Base-by-base conservation (phyloP, 352 stramenopile species). In the Phytophthora multivora region DNA sequence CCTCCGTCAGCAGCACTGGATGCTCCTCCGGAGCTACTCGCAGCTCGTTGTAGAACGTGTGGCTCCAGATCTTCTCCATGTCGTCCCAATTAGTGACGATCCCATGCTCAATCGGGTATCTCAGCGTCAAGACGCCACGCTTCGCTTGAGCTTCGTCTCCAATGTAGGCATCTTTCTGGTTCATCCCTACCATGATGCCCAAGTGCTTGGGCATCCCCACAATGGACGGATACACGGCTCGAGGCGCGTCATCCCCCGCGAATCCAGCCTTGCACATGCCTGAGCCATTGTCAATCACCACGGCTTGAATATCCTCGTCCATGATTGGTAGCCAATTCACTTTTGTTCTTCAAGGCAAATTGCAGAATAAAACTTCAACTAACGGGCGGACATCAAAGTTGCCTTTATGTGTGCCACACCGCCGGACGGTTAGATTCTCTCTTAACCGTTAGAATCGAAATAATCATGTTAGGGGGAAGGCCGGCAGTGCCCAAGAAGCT, bases 1-100 rank as follows among this genome's bases (percentile, higher is more conserved):
- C 86, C 80, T 98, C 94, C 12, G 92, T 98, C 12, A 98, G 74
- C 46, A 98, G 79, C 52, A 99, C 96, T 12, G 97, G 96, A 77
- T 99, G 97, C 65, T 98, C 97, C 67, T 99, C 97, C 3, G 97
- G 96, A 23, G 90, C 91, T 7, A 97, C 89, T 51, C 91, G 87
- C 51, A 98, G 77, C 74, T 98, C 93, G 79, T 99, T 99, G 92
- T 99, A 99, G 83, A 99, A 99, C 62, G 96, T 99, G 91, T 99
- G 97, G 78, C 99, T 89, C 97, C 97, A 99, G 63, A 99, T 99
- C 89, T 99, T 99, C 79, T 99, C 97, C 97, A 99, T 99, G 79
- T 99, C 96, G 77, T 99, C 96, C 97, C 97, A 99, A 85, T 99
- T 99, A 60, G 95, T 99, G 28, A 99, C 97, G 63, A 99, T 99